Conservation (phyloP, 225 moss, liverwort and hornwort species). For the Polytrichum formosum region DNA sequence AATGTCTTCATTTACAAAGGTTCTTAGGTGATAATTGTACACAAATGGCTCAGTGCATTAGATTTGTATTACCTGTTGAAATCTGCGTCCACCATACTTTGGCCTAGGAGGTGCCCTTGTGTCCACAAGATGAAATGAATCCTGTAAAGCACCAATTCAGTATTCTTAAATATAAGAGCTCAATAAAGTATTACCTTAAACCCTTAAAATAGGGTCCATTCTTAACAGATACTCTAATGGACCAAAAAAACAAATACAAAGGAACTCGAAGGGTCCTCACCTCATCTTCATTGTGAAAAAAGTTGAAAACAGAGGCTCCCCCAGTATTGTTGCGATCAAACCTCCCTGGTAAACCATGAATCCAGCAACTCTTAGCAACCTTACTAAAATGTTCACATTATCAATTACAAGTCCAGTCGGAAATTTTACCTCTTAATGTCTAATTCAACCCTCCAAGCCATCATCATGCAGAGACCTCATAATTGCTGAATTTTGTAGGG, state of each 20-base stretch:
- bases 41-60: background rate
- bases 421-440: no score
- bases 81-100: slow-evolving; percentile 63
- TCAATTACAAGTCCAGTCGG: background rate
- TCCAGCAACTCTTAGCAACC: background rate
- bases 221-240: no score
- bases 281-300: slow-evolving; percentile 65
- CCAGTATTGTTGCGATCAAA: slow-evolving; percentile 51
- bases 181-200: no score
- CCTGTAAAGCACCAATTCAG: slow-evolving; percentile 21
- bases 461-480: no score
- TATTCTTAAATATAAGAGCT: no score
- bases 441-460: no score
- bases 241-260: no score
- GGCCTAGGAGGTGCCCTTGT: slow-evolving; percentile 62
- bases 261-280: slow-evolving; percentile 5
- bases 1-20: no score
- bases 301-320: slow-evolving; percentile 52
- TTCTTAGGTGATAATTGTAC: no score
- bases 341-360: slow-evolving; percentile 21
- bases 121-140: slow-evolving; percentile 68
- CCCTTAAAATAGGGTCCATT: no score
- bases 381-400: background rate
- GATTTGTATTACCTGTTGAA: slow-evolving; percentile 39
- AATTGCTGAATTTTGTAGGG: no score